Evolutionary conservation across 371 early-diverging fungal species (phyloP).

Genomic region (Apophysomyces variabilis): DNA sequence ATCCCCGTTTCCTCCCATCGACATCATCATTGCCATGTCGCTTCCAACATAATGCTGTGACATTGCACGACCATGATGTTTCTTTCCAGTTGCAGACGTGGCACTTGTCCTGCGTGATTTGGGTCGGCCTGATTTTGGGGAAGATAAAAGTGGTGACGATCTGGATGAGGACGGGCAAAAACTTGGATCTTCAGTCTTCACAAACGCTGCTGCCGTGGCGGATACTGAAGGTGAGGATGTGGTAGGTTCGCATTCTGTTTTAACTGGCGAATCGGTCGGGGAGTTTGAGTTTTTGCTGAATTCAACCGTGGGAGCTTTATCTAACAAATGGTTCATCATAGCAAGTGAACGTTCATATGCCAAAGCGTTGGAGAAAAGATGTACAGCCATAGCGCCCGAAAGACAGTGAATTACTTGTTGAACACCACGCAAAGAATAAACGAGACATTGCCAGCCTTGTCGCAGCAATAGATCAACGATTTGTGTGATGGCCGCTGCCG

Average conservation of each 20-base stretch:
- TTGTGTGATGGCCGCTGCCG: slow-evolving; percentile 34
- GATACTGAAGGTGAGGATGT: neutral
- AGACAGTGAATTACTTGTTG: slow-evolving; percentile 48
- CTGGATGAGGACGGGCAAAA: neutral
- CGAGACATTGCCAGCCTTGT: slow-evolving; percentile 38
- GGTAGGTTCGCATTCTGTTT: neutral
- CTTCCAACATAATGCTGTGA: slow-evolving; percentile 7
- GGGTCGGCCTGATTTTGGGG: neutral
- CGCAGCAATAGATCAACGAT: slow-evolving; percentile 30
- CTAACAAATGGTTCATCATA: slow-evolving; percentile 21
- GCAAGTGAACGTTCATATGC: slow-evolving; percentile 19
- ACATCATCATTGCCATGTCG: slow-evolving; percentile 6
- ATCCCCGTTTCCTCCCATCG: slow-evolving; percentile 4
- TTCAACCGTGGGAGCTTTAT: slow-evolving; percentile 26
- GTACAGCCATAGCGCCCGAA: slow-evolving; percentile 42
- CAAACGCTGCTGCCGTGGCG: neutral
- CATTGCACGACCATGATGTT: slow-evolving; percentile 1
- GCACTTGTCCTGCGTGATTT: slow-evolving; percentile 3
- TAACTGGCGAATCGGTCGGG: neutral
- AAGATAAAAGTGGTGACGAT: slow-evolving; percentile 4
- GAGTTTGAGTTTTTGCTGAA: neutral
- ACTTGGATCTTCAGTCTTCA: slow-evolving; percentile 4
- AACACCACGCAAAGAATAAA: slow-evolving; percentile 47
- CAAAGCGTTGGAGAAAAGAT: slow-evolving; percentile 22
- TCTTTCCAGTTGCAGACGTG: neutral